Base-by-base conservation (phyloP, 495 filamentous ascomycete genomes). In the Podospora conica region DNA sequence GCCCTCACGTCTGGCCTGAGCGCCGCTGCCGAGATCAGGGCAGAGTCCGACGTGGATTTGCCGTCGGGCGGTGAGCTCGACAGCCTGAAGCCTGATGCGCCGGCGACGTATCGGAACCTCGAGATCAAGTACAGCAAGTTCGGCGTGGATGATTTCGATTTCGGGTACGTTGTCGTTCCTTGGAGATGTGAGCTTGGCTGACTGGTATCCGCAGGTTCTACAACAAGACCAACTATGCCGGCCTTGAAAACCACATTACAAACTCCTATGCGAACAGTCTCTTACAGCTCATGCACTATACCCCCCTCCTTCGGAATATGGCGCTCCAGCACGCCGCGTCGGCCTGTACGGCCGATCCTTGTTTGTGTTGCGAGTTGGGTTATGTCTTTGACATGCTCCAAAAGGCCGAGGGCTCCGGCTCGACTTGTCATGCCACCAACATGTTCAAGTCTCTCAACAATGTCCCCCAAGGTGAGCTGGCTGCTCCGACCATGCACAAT, bases 361-460 rank as follows among this genome's bases (percentile, higher is more conserved):
- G 95, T 78, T 79, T 99, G 40, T 78, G 98, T 3, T 99, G 95
- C 78, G 96, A 99, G 76, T 78, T 98, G 74, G 95, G 94, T 20
- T 98, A 93, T 74, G 80, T 99, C 21, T 93, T 97, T 70, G 95
- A 99, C 72, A 99, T 99, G 95, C 82, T 99, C 31, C 91, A 97
- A 69, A 98, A 97, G 72, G 94, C 94, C 8, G 87, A 88, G 69
- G 95, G 93, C 2, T 48, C 40, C n/a, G 40, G 40, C 40, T 87
- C 91, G 63, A 95, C 93, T 66, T 98, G 96, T 70, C 95, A 97
- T 70, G 95, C 95, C n/a, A 96, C 94, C 1, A 99, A 99, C 73
- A 86, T 99, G 69, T 78, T 97, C 40, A 95, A 92, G 77, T 90
- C 93, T 0, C 88, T 98, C 69, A 90, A 90, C 72, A 88, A 85